Conservation (phyloP, 2,329 filamentous ascomycete genomes). For the Chaetomiaceae sp. region DNA sequence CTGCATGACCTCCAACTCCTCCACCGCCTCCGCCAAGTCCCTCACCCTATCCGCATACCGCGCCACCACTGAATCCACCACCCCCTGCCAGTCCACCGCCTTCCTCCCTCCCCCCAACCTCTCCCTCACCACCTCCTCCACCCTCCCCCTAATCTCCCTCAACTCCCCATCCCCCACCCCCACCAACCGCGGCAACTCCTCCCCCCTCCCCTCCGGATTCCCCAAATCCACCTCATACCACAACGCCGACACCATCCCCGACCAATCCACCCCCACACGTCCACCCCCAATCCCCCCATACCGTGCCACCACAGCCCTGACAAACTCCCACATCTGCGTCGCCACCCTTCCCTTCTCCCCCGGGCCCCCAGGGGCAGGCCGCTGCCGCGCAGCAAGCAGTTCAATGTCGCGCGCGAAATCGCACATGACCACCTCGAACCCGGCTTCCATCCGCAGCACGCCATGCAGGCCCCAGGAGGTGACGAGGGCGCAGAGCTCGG, state of each 20-base stretch:
- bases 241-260: conserved; percentile 45
- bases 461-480: conserved; percentile 54
- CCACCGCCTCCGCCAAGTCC: conserved; percentile 31
- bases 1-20: conserved; percentile 28
- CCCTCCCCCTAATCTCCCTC: conserved; percentile 28
- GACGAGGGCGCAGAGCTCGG: conserved; percentile 49
- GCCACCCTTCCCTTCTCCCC: conserved; percentile 12
- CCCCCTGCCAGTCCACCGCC: conserved; percentile 57
- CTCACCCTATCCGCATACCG: conserved; percentile 54
- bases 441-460: conserved; percentile 60
- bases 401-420: conserved; percentile 40
- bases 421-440: conserved; percentile 66
- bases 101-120: conserved; percentile 20
- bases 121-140: conserved; percentile 22
- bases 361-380: conserved; percentile 9
- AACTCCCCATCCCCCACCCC: conserved; percentile 19
- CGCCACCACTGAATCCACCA: conserved; percentile 58
- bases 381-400: conserved; percentile 29
- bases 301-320: conserved; percentile 37
- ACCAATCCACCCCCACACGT: conserved; percentile 41
- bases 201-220: conserved; percentile 27
- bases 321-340: conserved; percentile 35
- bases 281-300: conserved; percentile 41
- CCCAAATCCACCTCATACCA: conserved; percentile 47
- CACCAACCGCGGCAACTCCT: conserved; percentile 26